Evolutionary conservation across 2,329 filamentous ascomycete species (phyloP), one percentile per base, ranked within the genome.

Genomic region (Fusarium concolor): DNA sequence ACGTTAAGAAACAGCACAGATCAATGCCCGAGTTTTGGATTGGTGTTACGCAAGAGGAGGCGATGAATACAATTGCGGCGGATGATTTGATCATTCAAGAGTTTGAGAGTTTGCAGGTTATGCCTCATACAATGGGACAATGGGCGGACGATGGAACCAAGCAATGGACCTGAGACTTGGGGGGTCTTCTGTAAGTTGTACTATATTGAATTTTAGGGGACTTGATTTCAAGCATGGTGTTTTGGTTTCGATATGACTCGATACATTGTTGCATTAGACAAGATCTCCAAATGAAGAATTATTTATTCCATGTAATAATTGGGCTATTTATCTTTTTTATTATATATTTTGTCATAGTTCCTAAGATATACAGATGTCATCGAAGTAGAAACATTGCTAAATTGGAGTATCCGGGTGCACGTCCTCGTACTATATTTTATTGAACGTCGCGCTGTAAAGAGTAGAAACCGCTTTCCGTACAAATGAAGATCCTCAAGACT

Each of bases 81-180:
- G 86, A 89, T 66, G 86, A 89, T 68, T 83, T 81, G 42, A 87
- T 89, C 65, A 87, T 88, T 78, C 82, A 78, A 57, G 86, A 88
- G 71, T 86, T 89, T 69, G 84, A 87, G 61, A 62, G 5, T 26
- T 2, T 74, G 11, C 68, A 75, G 28, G 56, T n/a, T 41, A 50
- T 67, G 22, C 39, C 73, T 7, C 63, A 64, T 15, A 42, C 75
- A 47, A 44, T 70, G 22, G 65, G 67, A 5, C 73, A 24, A 24
- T 62, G 28, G 41, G 11, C 8, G 15, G 41, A 33, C 26, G 12
- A n/a, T 26, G 29, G 20, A 11, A 38, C 15, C 7, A 31, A 56
- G 46, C 20, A 42, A 22, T 42, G 37, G 28, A 33, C 24, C 20
- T 26, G 11, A 24, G 17, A 22, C 35, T n/a, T 35, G 12, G 20